These are phyloP conservation scores for Colletotrichum echinochloae DNA, from an alignment of 2,329 filamentous ascomycete species.

Conservation along the genomic window DNA sequence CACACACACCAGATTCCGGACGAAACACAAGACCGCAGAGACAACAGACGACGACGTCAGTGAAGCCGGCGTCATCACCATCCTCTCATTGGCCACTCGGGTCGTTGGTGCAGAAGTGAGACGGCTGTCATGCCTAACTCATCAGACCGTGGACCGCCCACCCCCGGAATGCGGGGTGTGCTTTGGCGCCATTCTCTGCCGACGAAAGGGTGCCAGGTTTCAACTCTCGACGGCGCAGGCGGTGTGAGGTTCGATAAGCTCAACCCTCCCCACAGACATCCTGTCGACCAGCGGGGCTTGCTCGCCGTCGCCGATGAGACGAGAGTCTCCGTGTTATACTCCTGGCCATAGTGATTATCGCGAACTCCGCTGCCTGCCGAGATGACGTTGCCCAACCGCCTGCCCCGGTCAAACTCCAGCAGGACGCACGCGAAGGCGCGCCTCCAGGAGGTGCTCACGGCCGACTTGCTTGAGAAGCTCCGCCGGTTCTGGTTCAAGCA, in stretches of 20 bases:
- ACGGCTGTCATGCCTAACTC: constrained; percentile 23
- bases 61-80: constrained; percentile 25
- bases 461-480: constrained; percentile 47
- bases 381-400: constrained; percentile 19
- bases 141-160: constrained; percentile 27
- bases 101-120: constrained; percentile 11
- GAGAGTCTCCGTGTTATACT: neutral
- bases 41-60: constrained; percentile 37
- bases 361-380: constrained; percentile 8
- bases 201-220: constrained; percentile 8
- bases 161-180: constrained; percentile 34
- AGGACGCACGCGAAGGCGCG: constrained; percentile 31
- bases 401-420: constrained; percentile 35
- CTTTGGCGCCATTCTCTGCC: constrained; percentile 13
- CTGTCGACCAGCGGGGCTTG: neutral
- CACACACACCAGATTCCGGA: too few species aligned
- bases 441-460: constrained; percentile 45
- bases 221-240: constrained; percentile 20
- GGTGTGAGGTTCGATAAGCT: constrained; percentile 1
- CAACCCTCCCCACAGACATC: constrained; percentile 11
- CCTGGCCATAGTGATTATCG: neutral
- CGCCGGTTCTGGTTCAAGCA: constrained; percentile 56
- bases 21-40: neutral
- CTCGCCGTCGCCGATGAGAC: neutral
- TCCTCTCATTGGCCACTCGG: constrained; percentile 12